These are phyloP conservation scores for Apiotrichum brassicae DNA, from an alignment of 1,284 basidiomycete species.

Conservation along the genomic window DNA sequence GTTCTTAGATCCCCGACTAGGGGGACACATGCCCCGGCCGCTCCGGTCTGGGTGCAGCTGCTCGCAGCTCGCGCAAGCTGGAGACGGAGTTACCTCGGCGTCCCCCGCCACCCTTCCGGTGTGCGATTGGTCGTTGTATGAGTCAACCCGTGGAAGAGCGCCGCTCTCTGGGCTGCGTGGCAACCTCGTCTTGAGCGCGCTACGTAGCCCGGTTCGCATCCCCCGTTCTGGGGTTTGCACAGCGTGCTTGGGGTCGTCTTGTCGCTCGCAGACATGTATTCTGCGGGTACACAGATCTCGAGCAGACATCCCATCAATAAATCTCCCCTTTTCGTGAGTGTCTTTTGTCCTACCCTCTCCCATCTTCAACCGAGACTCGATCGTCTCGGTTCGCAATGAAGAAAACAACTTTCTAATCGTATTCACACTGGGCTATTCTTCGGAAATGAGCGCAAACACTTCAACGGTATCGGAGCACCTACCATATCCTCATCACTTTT, in stretches of 20 bases:
- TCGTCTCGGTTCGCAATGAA: constrained; percentile 29
- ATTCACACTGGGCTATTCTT: constrained; percentile 47
- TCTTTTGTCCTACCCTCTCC: background rate
- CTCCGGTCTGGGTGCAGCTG: constrained; percentile 1
- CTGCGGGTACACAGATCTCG: constrained; percentile 1
- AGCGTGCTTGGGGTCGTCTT: constrained; percentile 7
- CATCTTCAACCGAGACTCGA: constrained; percentile 3
- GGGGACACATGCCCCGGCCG: constrained; percentile 27
- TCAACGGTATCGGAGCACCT: constrained; percentile 45
- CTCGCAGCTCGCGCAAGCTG: background rate
- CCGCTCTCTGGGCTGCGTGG: constrained; percentile 3
- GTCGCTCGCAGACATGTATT: background rate
- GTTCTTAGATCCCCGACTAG: constrained; percentile 48
- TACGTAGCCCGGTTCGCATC: background rate
- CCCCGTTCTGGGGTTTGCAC: constrained; percentile 7
- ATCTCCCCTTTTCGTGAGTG: constrained; percentile 9
- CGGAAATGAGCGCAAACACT: constrained; percentile 39
- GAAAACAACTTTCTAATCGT: constrained; percentile 46
- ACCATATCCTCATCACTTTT: constrained; percentile 10
- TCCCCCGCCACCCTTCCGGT: constrained; percentile 44
- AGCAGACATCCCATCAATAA: constrained; percentile 14
- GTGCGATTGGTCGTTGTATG: constrained; percentile 46
- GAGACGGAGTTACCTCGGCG: constrained; percentile 14
- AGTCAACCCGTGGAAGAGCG: constrained; percentile 48
- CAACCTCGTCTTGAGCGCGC: constrained; percentile 15